Conservation (phyloP, 1,139 yeast genomes). For the Groenewaldozyma sp. region DNA sequence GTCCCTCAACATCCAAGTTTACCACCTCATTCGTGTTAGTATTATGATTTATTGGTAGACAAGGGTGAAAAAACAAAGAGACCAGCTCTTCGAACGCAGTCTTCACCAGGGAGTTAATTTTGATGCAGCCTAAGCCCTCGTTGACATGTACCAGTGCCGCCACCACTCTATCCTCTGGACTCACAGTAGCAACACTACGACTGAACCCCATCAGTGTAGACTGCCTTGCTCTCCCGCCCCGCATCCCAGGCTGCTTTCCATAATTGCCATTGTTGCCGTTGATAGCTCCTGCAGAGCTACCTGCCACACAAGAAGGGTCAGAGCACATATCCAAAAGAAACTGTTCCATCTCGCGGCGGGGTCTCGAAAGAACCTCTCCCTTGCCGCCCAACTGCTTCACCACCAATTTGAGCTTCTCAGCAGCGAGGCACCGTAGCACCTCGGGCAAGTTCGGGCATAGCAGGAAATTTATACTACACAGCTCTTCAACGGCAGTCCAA, state of each 20-base stretch:
- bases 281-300: no score
- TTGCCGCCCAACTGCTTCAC: not conserved
- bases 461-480: not conserved
- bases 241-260: not conserved
- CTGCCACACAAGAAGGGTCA: no score
- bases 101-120: not conserved
- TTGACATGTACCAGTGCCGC: not conserved
- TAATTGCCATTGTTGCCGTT: not conserved
- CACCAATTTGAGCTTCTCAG: not conserved
- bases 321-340: not conserved
- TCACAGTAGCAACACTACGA: not conserved
- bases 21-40: not conserved
- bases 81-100: conserved; percentile 1
- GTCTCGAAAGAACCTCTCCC: not conserved
- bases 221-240: not conserved
- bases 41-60: not conserved
- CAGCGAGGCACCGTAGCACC: not conserved
- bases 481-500: not conserved
- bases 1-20: not conserved
- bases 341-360: not conserved
- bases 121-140: not conserved
- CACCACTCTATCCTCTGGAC: no score
- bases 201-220: not conserved
- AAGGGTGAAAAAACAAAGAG: not conserved
- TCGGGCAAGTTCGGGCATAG: not conserved